These are phyloP conservation scores for Leishmania aethiopica DNA, from an alignment of 208 protist genomes.

Conservation along the genomic window DNA sequence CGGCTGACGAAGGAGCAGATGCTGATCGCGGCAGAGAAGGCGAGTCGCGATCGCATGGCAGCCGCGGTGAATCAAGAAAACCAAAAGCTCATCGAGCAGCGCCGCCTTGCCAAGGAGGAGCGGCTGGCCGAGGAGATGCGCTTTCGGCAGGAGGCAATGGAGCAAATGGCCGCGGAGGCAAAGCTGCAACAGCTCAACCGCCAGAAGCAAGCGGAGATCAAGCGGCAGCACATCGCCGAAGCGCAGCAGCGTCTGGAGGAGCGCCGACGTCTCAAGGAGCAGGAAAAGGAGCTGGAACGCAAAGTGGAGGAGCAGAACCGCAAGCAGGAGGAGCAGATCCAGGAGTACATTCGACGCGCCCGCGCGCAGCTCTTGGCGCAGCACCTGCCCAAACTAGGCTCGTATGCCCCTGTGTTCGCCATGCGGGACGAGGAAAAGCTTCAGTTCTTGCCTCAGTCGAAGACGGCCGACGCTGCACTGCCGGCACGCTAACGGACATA, in stretches of 20 bases:
- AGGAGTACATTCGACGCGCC: conserved; percentile 84
- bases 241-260: conserved; percentile 80
- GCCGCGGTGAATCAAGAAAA: conserved; percentile 71
- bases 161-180: conserved; percentile 72
- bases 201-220: conserved; percentile 71
- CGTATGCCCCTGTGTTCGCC: conserved; percentile 57
- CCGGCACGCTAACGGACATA: background rate
- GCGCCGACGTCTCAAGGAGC: conserved; percentile 67
- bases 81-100: conserved; percentile 73
- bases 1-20: conserved; percentile 79
- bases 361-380: conserved; percentile 74
- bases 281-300: conserved; percentile 65
- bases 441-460: conserved; percentile 32
- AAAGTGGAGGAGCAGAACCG: conserved; percentile 62
- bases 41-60: conserved; percentile 71
- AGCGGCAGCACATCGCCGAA: conserved; percentile 79
- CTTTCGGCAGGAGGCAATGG: conserved; percentile 82
- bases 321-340: conserved; percentile 65
- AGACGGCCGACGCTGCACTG: background rate
- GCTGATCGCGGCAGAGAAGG: conserved; percentile 61
- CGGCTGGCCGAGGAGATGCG: conserved; percentile 80
- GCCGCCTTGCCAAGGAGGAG: conserved; percentile 49
- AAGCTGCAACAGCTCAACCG: conserved; percentile 79
- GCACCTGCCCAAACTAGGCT: conserved; percentile 74
- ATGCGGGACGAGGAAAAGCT: conserved; percentile 71